These are phyloP conservation scores for Aureobasidium sp. DNA, from an alignment of 2,329 filamentous ascomycete species.

Conservation along the genomic window DNA sequence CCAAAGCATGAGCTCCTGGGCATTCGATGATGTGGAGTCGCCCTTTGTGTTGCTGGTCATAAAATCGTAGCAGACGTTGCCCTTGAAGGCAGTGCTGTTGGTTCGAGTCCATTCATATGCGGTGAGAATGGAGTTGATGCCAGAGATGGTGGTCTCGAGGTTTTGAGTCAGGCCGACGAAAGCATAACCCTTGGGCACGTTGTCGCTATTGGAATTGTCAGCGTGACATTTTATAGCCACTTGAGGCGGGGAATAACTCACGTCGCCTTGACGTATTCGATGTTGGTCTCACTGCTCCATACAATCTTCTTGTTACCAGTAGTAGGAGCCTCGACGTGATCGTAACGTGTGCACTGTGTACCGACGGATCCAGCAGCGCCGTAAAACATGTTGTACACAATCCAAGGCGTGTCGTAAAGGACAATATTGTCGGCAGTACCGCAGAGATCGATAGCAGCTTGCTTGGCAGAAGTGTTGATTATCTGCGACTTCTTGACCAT, in stretches of 20 bases:
- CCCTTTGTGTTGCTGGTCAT: constrained; percentile 39
- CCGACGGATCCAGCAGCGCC: constrained; percentile 35
- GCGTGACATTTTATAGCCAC: no score
- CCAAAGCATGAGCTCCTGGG: constrained; percentile 42
- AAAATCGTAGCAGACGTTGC: constrained; percentile 40
- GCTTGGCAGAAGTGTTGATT: constrained; percentile 7
- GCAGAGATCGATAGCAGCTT: constrained; percentile 10
- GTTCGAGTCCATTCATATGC: constrained; percentile 36
- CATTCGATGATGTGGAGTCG: constrained; percentile 34
- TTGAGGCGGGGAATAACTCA: not conserved
- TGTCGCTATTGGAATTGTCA: constrained; percentile 18
- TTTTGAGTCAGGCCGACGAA: constrained; percentile 40
- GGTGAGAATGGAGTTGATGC: constrained; percentile 35
- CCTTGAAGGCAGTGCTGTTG: constrained; percentile 38
- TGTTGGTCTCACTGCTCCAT: constrained; percentile 36
- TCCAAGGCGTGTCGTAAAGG: constrained; percentile 37
- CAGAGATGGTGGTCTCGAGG: constrained; percentile 34
- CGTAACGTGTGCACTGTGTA: constrained; percentile 36
- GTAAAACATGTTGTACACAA: constrained; percentile 43
- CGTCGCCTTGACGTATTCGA: constrained; percentile 31
- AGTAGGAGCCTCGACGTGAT: constrained; percentile 24
- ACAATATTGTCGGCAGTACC: constrained; percentile 24
- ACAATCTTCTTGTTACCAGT: constrained; percentile 31
- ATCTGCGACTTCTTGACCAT: constrained; percentile 1
- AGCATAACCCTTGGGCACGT: constrained; percentile 39